Percentiles rank a stretch among this genome's conserved stretches.
These are phyloP conservation scores for Aureobasidium sp. DNA, from an alignment of 2,329 filamentous ascomycete species.

Conservation along the genomic window DNA sequence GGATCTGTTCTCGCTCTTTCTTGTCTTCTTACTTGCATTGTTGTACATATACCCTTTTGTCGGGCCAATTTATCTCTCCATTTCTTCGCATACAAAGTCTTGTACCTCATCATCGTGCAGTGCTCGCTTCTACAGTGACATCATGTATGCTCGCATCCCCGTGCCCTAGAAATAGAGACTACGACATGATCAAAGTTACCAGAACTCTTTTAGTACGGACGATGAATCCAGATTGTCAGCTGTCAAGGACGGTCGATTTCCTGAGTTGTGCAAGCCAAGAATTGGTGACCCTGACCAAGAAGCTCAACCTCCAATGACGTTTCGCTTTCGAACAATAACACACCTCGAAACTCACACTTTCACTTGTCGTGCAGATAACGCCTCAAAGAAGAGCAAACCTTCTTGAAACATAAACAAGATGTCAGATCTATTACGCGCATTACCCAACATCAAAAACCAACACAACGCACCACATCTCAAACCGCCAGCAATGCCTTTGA, in stretches of 20 bases:
- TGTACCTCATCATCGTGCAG: neutral
- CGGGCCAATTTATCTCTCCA: neutral
- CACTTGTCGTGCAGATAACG: neutral
- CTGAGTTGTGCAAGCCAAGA: neutral
- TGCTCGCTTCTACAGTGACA: neutral
- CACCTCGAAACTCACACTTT: neutral
- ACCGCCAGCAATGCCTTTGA: constrained; percentile 32
- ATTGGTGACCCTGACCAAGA: neutral
- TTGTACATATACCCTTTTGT: constrained; percentile 1
- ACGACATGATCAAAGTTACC: neutral
- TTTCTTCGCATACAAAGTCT: neutral
- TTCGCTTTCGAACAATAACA: neutral
- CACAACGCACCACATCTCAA: neutral
- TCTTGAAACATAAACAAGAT: neutral
- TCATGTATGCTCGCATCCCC: neutral
- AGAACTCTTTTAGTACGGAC: no score
- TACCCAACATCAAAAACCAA: constrained; percentile 11
- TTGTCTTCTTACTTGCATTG: neutral
- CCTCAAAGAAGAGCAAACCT: neutral
- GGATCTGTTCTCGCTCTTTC: neutral
- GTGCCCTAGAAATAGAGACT: neutral
- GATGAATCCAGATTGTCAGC: neutral
- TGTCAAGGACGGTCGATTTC: neutral
- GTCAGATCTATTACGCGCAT: constrained; percentile 15
- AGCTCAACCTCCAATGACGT: neutral